Conservation (phyloP, 306 rosid genomes). For the Acacia confusa region DNA sequence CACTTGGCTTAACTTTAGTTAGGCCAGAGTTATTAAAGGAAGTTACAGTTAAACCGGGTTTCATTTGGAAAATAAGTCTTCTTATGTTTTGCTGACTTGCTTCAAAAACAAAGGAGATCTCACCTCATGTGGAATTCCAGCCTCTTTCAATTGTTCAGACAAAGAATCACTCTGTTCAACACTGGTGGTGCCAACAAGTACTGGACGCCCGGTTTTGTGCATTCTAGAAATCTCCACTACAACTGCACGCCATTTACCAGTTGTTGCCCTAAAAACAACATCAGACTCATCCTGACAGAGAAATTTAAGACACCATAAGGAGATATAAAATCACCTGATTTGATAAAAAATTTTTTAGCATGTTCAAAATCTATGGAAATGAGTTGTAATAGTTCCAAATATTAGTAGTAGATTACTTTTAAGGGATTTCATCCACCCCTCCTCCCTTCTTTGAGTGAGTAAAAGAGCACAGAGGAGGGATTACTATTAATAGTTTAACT, state of each 20-base stretch:
- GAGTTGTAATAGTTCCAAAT: not conserved
- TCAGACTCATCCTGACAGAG: slow-evolving; percentile 87
- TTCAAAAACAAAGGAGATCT: slow-evolving; percentile 25
- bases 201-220: slow-evolving; percentile 92
- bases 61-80: slow-evolving; percentile 22
- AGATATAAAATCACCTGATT: slow-evolving; percentile 26
- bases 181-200: slow-evolving; percentile 98
- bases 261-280: slow-evolving; percentile 88
- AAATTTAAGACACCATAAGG: slow-evolving; percentile 37
- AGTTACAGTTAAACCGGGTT: slow-evolving; percentile 11
- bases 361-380: slow-evolving; percentile 14
- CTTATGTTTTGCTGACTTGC: slow-evolving; percentile 15
- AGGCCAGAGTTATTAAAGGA: not conserved
- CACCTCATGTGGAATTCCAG: slow-evolving; percentile 90
- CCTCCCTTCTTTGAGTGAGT: not conserved
- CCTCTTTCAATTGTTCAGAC: slow-evolving; percentile 81
- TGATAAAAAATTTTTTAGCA: not conserved
- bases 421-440: slow-evolving; percentile 25
- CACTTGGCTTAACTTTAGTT: not conserved
- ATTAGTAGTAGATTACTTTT: not conserved
- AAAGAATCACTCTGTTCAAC: slow-evolving; percentile 96
- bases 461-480: not conserved
- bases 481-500: not conserved
- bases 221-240: slow-evolving; percentile 97
- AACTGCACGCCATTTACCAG: slow-evolving; percentile 96